Percentiles rank a stretch among this genome's conserved stretches.
phyloP scores from a whole-genome alignment of 768 basidiomycete species.

The Lanmaoa pseudosensibilis region DNA sequence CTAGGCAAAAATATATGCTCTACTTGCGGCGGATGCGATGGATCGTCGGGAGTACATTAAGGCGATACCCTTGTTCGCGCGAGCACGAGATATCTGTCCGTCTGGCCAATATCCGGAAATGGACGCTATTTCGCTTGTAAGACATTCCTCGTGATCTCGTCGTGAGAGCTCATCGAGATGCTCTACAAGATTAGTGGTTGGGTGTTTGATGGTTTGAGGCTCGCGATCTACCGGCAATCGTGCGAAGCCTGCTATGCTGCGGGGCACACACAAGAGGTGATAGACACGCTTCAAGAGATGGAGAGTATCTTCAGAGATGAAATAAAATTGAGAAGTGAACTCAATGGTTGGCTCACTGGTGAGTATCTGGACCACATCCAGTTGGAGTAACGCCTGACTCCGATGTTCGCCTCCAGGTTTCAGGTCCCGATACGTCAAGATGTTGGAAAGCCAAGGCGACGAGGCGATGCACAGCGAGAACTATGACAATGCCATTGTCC shows the following conservation, averaged over 20 bases:
- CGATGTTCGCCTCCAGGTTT: background rate
- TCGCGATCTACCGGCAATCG: conserved; percentile 3
- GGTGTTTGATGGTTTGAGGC: conserved; percentile 13
- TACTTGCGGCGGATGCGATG: conserved; percentile 11
- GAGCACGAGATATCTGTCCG: conserved; percentile 17
- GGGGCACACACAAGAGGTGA: background rate
- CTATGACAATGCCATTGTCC: conserved; percentile 3
- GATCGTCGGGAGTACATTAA: background rate
- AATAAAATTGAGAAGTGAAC: conserved; percentile 1
- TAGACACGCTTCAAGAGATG: conserved; percentile 1
- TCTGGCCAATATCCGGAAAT: conserved; percentile 1
- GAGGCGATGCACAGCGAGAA: background rate
- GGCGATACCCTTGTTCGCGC: background rate
- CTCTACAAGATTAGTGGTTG: conserved; percentile 16
- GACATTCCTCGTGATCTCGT: background rate
- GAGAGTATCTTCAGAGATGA: conserved; percentile 10
- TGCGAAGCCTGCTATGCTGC: conserved; percentile 10
- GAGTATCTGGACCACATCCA: background rate
- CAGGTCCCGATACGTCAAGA: conserved; percentile 6
- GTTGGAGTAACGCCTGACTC: background rate
- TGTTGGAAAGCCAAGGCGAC: conserved; percentile 12
- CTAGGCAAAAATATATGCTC: conserved; percentile 18
- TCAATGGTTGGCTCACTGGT: conserved; percentile 12
- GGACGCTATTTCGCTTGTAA: conserved; percentile 19
- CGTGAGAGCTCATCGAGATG: background rate